A percentile compares a stretch with the other conserved stretches of the same genome.
These are phyloP conservation scores for Talaromyces sp. DNA, from an alignment of 2,329 filamentous ascomycete species.

Conservation along the genomic window DNA sequence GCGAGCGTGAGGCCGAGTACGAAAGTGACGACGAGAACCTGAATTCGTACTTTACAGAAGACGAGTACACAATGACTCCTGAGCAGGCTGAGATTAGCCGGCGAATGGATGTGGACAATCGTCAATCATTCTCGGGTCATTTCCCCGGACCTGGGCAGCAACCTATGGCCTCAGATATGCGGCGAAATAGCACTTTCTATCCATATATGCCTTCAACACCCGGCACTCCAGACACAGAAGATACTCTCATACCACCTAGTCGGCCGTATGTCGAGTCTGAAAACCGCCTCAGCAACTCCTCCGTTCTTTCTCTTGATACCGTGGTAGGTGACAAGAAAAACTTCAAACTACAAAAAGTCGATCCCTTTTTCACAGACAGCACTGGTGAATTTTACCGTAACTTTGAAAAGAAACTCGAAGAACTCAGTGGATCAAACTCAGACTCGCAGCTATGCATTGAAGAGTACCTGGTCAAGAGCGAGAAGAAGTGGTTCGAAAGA, in stretches of 20 bases:
- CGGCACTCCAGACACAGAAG: slow-evolving; percentile 26
- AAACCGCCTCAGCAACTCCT: slow-evolving; percentile 37
- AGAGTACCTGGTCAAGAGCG: slow-evolving; percentile 59
- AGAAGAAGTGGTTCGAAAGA: slow-evolving; percentile 62
- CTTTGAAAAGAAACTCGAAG: slow-evolving; percentile 55
- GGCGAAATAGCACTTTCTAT: background rate
- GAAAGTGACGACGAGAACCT: slow-evolving; percentile 24
- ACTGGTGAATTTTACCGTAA: slow-evolving; percentile 57
- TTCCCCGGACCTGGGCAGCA: slow-evolving; percentile 22
- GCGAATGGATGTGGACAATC: slow-evolving; percentile 17
- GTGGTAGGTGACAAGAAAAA: slow-evolving; percentile 59
- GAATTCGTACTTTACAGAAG: slow-evolving; percentile 32
- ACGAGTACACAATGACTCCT: slow-evolving; percentile 34
- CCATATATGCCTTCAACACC: slow-evolving; percentile 23
- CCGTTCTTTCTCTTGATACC: slow-evolving; percentile 51
- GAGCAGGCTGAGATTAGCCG: slow-evolving; percentile 31
- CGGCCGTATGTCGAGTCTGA: slow-evolving; percentile 26
- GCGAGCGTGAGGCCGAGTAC: slow-evolving; percentile 33
- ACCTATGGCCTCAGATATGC: background rate
- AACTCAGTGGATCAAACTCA: slow-evolving; percentile 54
- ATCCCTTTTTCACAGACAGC: slow-evolving; percentile 63
- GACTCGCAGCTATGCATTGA: slow-evolving; percentile 60
- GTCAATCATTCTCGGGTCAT: slow-evolving; percentile 6
- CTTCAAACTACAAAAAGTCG: slow-evolving; percentile 61
- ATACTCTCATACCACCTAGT: slow-evolving; percentile 26